Conservation (phyloP, 305 asterid genomes). For the Fraxinus angustifolia region DNA sequence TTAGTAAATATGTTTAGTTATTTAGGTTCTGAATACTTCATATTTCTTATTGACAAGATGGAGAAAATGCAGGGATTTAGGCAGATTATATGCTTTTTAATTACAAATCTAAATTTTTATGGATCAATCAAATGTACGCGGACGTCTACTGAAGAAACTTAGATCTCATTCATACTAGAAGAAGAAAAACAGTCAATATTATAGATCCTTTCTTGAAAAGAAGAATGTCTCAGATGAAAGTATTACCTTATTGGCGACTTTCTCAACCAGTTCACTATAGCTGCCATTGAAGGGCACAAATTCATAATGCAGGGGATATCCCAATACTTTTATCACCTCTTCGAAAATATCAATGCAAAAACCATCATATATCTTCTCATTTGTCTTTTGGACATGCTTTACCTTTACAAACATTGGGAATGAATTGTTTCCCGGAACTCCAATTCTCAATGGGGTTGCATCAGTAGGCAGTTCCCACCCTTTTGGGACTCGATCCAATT, state of each 20-base stretch:
- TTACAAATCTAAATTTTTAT: neutral
- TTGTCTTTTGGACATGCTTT: neutral
- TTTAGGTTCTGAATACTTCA: neutral
- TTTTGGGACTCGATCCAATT: constrained; percentile 25
- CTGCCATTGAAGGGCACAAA: constrained; percentile 24
- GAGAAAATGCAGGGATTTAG: neutral
- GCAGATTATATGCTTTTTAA: neutral
- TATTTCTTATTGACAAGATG: neutral
- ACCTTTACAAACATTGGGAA: constrained; percentile 32
- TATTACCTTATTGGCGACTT: constrained; percentile 28
- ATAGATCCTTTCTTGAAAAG: neutral
- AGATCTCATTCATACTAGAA: neutral
- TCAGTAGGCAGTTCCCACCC: constrained; percentile 44
- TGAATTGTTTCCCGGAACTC: constrained; percentile 31
- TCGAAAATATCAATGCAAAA: constrained; percentile 38
- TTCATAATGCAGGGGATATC: constrained; percentile 25
- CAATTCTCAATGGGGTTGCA: constrained; percentile 33
- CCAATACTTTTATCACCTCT: constrained; percentile 20
- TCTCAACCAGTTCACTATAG: constrained; percentile 27
- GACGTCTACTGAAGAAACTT: neutral
- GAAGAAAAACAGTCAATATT: neutral
- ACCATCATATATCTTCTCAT: constrained; percentile 18
- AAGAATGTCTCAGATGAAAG: neutral
- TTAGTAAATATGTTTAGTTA: neutral
- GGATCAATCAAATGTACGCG: neutral